These are phyloP conservation scores for Liriodendron chinense DNA, from an alignment of 164 flowering plant species.

Conservation along the genomic window DNA sequence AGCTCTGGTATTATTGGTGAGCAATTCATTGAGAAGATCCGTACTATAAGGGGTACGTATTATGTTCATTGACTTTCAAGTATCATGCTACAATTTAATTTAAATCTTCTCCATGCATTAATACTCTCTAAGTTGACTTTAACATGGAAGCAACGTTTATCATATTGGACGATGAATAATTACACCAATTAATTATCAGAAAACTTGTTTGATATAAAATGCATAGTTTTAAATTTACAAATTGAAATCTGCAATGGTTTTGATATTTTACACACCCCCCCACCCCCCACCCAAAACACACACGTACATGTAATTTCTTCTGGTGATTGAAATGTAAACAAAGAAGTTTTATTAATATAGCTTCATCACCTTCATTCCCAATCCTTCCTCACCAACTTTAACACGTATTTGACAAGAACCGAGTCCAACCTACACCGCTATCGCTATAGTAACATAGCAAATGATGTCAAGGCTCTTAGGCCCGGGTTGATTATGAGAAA, in stretches of 20 bases:
- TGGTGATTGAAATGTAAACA: no score
- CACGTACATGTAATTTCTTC: no score
- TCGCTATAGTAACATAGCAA: no score
- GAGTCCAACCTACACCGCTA: no score
- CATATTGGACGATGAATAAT: background rate
- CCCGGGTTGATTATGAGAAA: no score
- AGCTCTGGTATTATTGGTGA: conserved; percentile 69
- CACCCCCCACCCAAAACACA: no score
- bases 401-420: no score
- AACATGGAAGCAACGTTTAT: background rate
- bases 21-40: conserved; percentile 70
- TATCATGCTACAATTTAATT: background rate
- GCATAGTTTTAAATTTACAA: background rate
- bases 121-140: background rate
- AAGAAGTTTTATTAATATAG: no score
- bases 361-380: no score
- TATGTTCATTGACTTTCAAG: conserved; percentile 4
- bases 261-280: no score
- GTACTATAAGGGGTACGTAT: conserved; percentile 46
- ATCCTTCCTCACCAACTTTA: no score
- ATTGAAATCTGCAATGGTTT: background rate
- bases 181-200: background rate
- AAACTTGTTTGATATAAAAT: background rate
- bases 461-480: no score
- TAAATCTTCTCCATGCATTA: background rate